These are phyloP conservation scores for Fonsecaea erecta DNA, from an alignment of 2,329 filamentous ascomycete species.

Conservation along the genomic window DNA sequence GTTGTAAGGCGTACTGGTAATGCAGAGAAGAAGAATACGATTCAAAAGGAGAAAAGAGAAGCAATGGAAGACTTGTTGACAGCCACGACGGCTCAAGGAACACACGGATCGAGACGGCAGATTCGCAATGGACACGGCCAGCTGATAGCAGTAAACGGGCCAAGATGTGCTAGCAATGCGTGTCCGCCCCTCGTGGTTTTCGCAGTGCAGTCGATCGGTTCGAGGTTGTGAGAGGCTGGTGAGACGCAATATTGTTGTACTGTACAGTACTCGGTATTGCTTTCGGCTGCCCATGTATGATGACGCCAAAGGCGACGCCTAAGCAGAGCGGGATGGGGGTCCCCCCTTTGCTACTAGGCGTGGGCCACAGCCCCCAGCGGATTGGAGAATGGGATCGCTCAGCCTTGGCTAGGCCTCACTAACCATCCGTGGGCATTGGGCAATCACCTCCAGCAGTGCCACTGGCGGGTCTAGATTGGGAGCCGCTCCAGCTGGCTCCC, in stretches of 20 bases:
- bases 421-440: neutral
- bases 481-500: constrained; percentile 12
- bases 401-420: neutral
- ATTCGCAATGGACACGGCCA: constrained; percentile 6
- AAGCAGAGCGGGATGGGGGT: neutral
- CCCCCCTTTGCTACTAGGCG: constrained; percentile 1
- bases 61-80: neutral
- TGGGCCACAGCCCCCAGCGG: constrained; percentile 4
- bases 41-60: neutral
- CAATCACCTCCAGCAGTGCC: constrained; percentile 7
- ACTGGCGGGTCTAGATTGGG: neutral
- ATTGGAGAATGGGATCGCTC: constrained; percentile 7
- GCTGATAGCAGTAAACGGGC: neutral
- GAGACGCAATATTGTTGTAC: neutral
- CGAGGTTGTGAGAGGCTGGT: constrained; percentile 6
- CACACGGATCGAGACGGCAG: neutral
- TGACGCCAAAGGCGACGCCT: constrained; percentile 10
- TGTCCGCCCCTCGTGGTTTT: constrained; percentile 3
- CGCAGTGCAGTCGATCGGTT: neutral
- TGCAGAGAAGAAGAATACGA: neutral
- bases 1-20: neutral
- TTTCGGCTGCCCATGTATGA: neutral
- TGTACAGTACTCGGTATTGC: neutral
- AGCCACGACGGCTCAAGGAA: neutral
- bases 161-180: neutral